These are phyloP conservation scores for Kwoniella pini DNA, from an alignment of 768 basidiomycete genomes.

Conservation along the genomic window DNA sequence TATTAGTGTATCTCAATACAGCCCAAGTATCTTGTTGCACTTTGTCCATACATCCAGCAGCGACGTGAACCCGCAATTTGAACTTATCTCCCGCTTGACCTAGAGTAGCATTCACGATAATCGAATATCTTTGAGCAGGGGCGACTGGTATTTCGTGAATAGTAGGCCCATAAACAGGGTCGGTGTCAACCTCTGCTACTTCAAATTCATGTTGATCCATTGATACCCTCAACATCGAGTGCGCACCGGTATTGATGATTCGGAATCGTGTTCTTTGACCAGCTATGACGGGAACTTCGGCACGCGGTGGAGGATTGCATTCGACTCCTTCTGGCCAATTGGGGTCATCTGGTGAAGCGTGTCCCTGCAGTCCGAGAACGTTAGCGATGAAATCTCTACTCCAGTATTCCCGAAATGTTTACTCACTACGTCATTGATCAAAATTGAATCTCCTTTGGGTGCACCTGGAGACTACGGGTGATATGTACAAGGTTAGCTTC, in stretches of 20 bases:
- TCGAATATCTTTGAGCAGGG: constrained; percentile 35
- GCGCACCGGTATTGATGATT: constrained; percentile 26
- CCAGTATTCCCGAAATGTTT: too few relatives aligned
- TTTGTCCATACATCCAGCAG: constrained; percentile 17
- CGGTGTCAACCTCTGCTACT: constrained; percentile 38
- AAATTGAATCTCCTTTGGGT: constrained; percentile 26
- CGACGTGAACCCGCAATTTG: constrained; percentile 19
- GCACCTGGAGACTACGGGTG: constrained; percentile 25
- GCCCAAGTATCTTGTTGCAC: constrained; percentile 15
- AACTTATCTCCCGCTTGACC: constrained; percentile 32
- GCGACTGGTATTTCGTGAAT: constrained; percentile 32
- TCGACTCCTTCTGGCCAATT: background rate
- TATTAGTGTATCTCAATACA: constrained; percentile 29
- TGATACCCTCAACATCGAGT: constrained; percentile 22
- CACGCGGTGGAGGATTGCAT: constrained; percentile 15
- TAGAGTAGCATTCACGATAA: constrained; percentile 30
- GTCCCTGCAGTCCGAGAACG: constrained; percentile 7
- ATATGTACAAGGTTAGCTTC: too few relatives aligned
- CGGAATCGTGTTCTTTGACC: constrained; percentile 28
- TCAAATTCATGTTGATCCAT: constrained; percentile 28
- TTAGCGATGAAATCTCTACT: background rate
- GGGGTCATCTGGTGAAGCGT: constrained; percentile 10
- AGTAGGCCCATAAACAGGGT: constrained; percentile 13
- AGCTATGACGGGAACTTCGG: constrained; percentile 24
- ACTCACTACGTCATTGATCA: constrained; percentile 38